Evolutionary conservation across 2,329 filamentous ascomycete genomes (phyloP).

Genomic region (Diaporthe vexans): DNA sequence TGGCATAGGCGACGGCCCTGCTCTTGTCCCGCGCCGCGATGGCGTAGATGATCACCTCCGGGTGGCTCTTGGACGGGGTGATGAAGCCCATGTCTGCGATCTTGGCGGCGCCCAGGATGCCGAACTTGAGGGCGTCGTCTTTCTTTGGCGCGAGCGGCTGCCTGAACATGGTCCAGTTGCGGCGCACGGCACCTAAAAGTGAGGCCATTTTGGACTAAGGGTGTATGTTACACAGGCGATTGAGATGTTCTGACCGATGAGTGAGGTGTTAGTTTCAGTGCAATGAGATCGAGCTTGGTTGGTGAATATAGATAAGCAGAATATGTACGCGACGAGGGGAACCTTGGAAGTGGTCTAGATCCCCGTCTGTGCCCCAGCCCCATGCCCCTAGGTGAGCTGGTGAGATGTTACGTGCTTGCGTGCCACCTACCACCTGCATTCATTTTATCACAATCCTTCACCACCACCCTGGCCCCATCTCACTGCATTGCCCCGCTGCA

Average conservation of each 20-base stretch:
- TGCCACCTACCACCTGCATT: too few species aligned
- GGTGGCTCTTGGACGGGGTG: constrained; percentile 63
- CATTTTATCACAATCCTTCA: too few species aligned
- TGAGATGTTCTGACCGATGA: too few species aligned
- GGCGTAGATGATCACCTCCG: constrained; percentile 65
- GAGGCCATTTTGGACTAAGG: constrained; percentile 17
- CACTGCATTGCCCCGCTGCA: background rate
- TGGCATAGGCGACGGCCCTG: constrained; percentile 64
- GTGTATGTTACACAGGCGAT: too few species aligned
- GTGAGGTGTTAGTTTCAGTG: background rate
- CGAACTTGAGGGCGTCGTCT: constrained; percentile 52
- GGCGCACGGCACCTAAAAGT: constrained; percentile 39
- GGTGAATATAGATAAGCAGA: too few species aligned
- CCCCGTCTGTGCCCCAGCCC: background rate
- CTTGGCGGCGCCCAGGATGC: constrained; percentile 57
- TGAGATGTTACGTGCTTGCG: too few species aligned
- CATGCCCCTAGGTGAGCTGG: too few species aligned
- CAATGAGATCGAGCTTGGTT: background rate
- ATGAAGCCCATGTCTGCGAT: constrained; percentile 60
- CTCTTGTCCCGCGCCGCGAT: constrained; percentile 65
- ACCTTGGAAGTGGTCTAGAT: background rate
- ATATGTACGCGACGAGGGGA: background rate
- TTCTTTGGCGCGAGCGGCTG: constrained; percentile 36
- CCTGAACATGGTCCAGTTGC: constrained; percentile 41
- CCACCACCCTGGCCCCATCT: background rate